Base-by-base conservation (phyloP, 1,284 basidiomycete genomes). In the Gomphus sp. region DNA sequence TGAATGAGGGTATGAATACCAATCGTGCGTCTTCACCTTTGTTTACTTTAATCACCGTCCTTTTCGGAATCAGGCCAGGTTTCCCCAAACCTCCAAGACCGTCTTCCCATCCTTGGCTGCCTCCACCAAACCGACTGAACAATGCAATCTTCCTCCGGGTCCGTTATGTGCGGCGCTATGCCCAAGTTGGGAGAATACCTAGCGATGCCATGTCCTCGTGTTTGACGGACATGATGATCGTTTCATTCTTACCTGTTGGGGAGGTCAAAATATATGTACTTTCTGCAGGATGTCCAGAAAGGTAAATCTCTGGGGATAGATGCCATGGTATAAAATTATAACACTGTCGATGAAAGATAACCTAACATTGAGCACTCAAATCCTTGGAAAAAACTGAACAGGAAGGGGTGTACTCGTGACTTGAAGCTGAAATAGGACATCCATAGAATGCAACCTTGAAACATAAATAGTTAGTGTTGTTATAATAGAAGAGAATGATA, bases 161-260 rank as follows among this genome's bases (percentile, higher is more conserved):
- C 80, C 78, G 44, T 66, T 67, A 36, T 70, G 67, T 49, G 95
- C 84, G 59, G 84, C 84, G 43, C 80, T 72, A 55, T 80, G 81
- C 7, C 94, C 87, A 9, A 84, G 70, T 36, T 70, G 65, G 0
- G 89, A 87, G 71, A 93, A 93, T 10, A 71, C 63, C n/a, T 12
- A 67, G 65, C 0, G 76, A 66, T 36, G 71, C 67, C 56, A 74
- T 79, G 65, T 89, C 85, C 69, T 95, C 93, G 69, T 94, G 88
- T 70, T 95, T 94, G 68, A 96, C 80, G 11, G 84, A 92, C 73
- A 93, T 81, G 41, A 95, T 78, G 44, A 95, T 68, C 0, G 88
- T 87, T 70, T 95, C 92, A 44, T 75, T 76, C 2, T 72, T 75
- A 0, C 84, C 80, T 3, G 66, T 62, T 0, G 85, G 76, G 0